Percentiles rank a stretch among this genome's conserved stretches.
Conservation (phyloP, 768 basidiomycete genomes). For the Phanerodontia chrysosporium region DNA sequence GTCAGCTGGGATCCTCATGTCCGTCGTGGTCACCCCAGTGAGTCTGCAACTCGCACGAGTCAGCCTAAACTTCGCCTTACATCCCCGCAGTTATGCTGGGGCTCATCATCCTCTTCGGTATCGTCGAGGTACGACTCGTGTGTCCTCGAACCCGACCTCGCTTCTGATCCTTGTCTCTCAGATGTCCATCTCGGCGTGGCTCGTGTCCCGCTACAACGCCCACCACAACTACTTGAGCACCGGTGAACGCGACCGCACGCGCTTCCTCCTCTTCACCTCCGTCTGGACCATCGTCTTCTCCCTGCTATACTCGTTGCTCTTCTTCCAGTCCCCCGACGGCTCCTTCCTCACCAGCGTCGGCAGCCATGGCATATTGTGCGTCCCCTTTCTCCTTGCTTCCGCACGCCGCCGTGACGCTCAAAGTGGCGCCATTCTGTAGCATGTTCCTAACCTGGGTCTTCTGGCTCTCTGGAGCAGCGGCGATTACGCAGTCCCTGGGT, state of each 20-base stretch:
- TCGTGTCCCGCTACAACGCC: conserved; percentile 56
- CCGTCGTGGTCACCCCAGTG: conserved; percentile 15
- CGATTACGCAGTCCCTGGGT: conserved; percentile 60
- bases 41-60: background rate
- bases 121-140: conserved; percentile 55
- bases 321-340: conserved; percentile 46
- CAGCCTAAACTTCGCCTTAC: background rate
- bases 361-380: conserved; percentile 63
- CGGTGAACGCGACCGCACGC: conserved; percentile 56
- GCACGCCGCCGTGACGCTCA: background rate
- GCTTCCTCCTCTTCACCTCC: conserved; percentile 67
- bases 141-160: too few relatives aligned
- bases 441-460: conserved; percentile 69
- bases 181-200: conserved; percentile 72
- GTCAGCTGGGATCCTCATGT: conserved; percentile 9
- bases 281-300: conserved; percentile 65
- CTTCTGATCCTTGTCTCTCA: too few relatives aligned
- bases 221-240: conserved; percentile 46
- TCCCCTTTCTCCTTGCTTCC: conserved; percentile 13
- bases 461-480: conserved; percentile 72
- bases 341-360: conserved; percentile 55
- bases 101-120: conserved; percentile 53
- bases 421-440: conserved; percentile 32
- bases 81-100: conserved; percentile 42
- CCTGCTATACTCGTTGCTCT: conserved; percentile 47